These are phyloP conservation scores for Hirsutella rhossiliensis DNA, from an alignment of 2,329 filamentous ascomycete genomes.

Conservation along the genomic window DNA sequence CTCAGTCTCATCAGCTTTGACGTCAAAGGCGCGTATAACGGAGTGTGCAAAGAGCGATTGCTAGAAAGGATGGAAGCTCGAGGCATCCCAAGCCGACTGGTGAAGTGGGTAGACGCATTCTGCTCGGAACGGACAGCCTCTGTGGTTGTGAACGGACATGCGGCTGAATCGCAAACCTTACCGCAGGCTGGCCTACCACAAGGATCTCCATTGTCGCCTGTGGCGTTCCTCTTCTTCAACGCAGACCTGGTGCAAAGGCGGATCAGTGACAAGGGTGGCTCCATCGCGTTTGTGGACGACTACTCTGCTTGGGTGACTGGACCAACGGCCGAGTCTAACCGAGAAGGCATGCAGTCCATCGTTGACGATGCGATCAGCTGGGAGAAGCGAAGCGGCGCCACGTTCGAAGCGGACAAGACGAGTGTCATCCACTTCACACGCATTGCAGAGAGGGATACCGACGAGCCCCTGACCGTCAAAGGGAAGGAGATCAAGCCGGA, in stretches of 20 bases:
- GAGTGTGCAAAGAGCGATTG: constrained; percentile 20
- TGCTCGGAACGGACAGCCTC: constrained; percentile 6
- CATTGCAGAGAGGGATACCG: neutral
- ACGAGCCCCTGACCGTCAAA: neutral
- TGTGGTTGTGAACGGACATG: neutral
- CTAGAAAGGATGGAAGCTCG: constrained; percentile 8
- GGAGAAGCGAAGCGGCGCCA: constrained; percentile 12
- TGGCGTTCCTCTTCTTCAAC: constrained; percentile 21
- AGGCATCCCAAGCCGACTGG: constrained; percentile 8
- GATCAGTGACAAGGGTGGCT: no score
- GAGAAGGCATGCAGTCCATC: constrained; percentile 9
- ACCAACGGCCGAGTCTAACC: no score
- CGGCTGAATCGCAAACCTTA: neutral
- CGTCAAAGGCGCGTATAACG: constrained; percentile 27
- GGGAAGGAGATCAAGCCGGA: neutral
- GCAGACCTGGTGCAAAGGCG: constrained; percentile 2
- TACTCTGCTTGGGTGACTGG: no score
- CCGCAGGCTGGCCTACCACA: constrained; percentile 14
- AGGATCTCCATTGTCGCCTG: constrained; percentile 20
- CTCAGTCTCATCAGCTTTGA: constrained; percentile 24
- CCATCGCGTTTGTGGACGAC: no score
- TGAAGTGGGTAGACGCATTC: constrained; percentile 10
- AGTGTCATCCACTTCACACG: no score
- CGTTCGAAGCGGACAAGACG: constrained; percentile 13
- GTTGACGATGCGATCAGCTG: constrained; percentile 9